Base-by-base conservation (phyloP, 495 filamentous ascomycete species). In the Paragyromitra xinjiangensis region DNA sequence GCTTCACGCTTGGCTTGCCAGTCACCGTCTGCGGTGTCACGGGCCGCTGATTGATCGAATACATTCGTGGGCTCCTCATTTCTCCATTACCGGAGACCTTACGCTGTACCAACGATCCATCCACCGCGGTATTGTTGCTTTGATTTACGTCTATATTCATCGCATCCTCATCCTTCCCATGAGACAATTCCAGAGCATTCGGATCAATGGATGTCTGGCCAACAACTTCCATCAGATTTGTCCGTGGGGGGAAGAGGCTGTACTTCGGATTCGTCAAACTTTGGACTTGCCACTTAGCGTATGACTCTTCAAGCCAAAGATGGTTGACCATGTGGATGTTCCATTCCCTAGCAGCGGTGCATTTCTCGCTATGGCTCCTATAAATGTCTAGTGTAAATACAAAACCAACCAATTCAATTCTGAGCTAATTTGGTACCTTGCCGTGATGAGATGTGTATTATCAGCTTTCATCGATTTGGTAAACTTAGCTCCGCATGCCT, bases 291-390 rank as follows among this genome's bases (percentile, higher is more conserved):
- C 94, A 97, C 81, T 90, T 92, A 6, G 94, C 93, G 82, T 98
- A 99, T 83, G 93, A 94, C 78, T 99, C 96, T 82, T 99, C 95
- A 58, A 99, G 88, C 95, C 95, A 99, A 0, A 99, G 86, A 80
- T 98, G 95, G 82, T 99, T 99, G 69, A 96, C 86, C 75, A 96
- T 91, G 55, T 95, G 84, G 39, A 98, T 90, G 42, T 91, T 91
- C 95, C 95, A 99, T 83, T 98, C 96, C 78, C 87, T 88, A 0
- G 95, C 95, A 0, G 95, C 95, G 6, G 89, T 89, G 80, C 91
- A 97, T 83, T 99, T 99, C 81, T 98, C 95, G 79, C 94, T 93
- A 64, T 87, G 87, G 42, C 89, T 89, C 78, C 97, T 91, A 29
- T 73, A 39, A 22, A 29, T 16, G 42, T 14, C 16, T 40, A 12